Evolutionary conservation across 345 rosid species (phyloP).

Genomic region (Hevea brasiliensis): DNA sequence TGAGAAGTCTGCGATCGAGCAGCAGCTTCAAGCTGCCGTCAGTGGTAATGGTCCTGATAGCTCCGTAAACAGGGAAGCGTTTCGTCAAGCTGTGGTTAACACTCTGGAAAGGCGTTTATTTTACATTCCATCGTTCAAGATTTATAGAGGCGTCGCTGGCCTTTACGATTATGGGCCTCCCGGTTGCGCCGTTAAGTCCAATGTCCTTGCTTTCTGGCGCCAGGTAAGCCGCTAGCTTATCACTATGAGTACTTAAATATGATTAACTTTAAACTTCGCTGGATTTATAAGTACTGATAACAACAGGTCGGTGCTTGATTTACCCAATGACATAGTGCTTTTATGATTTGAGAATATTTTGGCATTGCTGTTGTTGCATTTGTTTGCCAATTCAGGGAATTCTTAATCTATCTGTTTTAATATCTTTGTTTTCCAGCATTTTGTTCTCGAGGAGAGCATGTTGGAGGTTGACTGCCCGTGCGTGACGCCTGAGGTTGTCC

Average conservation of each 20-base stretch:
- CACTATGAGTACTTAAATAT: too few relatives aligned
- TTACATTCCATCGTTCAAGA: constrained; percentile 80
- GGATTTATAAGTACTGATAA: neutral
- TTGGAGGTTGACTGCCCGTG: constrained; percentile 92
- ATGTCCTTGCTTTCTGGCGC: constrained; percentile 89
- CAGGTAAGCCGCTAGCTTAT: constrained; percentile 45
- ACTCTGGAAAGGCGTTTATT: constrained; percentile 84
- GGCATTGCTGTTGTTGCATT: too few relatives aligned
- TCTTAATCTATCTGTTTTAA: neutral
- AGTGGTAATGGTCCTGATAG: constrained; percentile 42
- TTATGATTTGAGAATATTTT: neutral
- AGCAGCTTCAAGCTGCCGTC: constrained; percentile 57
- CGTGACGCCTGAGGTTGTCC: constrained; percentile 91
- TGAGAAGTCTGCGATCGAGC: constrained; percentile 73
- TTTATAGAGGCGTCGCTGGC: constrained; percentile 91
- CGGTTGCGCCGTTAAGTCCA: constrained; percentile 83
- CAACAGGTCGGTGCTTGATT: neutral
- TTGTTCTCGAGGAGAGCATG: constrained; percentile 90
- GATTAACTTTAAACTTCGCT: too few relatives aligned
- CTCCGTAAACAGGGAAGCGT: constrained; percentile 60
- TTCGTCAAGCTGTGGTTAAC: constrained; percentile 70
- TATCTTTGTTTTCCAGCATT: constrained; percentile 59
- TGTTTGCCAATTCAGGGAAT: neutral
- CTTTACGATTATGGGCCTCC: constrained; percentile 93
- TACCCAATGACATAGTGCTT: neutral